Evolutionary conservation across 2,329 filamentous ascomycete genomes (phyloP), one percentile per base, ranked within the genome.

Genomic region (Pochonia chlamydosporia): DNA sequence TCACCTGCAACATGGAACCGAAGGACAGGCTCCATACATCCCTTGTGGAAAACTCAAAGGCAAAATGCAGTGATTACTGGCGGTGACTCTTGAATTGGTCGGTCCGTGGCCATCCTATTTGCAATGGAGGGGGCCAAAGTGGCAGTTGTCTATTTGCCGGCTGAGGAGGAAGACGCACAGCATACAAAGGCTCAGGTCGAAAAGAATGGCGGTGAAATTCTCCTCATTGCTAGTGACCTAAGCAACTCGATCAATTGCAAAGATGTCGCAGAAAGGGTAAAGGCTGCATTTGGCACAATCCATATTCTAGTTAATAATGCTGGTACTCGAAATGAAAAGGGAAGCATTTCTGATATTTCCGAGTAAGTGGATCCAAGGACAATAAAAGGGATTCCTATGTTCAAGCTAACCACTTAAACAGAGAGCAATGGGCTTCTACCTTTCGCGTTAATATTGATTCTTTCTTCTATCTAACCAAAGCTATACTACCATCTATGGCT

Each of bases 31-130:
- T 10, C 31, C n/a, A 6, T 35, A 35, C 16, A 5, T 18, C 31
- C n/a, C 31, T 14, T 35, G 31, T 18, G 31, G 31, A 5, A 20
- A 35, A 16, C 31, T 35, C 31, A 35, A 20, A 18, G 31, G 31
- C 14, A 35, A 35, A 85, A 80, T 50, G 85, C 85, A 11, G 66
- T 90, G 48, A 89, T 90, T 57, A 89, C 86, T 0, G 85, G 86
- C 7, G 86, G 87, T 4, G 86, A 90, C 64, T 84, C 78, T 9
- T 51, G 53, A 13, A 51, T 55, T 14, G 49, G 52, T 2, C 36
- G 52, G 6, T 42, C 53, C 3, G 42, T 53, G 9, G 48, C 33
- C 1, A 49, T 55, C 23, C 40, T 48, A 13, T 52, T 49, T 21
- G 41, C 43, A 23, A 47, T 47, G 10, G 53, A 55, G 37, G 53